Percentiles rank a stretch among this genome's conserved stretches.
phyloP scores from a whole-genome alignment of 495 filamentous ascomycete genomes.

The Massariosphaeria phaeospora region DNA sequence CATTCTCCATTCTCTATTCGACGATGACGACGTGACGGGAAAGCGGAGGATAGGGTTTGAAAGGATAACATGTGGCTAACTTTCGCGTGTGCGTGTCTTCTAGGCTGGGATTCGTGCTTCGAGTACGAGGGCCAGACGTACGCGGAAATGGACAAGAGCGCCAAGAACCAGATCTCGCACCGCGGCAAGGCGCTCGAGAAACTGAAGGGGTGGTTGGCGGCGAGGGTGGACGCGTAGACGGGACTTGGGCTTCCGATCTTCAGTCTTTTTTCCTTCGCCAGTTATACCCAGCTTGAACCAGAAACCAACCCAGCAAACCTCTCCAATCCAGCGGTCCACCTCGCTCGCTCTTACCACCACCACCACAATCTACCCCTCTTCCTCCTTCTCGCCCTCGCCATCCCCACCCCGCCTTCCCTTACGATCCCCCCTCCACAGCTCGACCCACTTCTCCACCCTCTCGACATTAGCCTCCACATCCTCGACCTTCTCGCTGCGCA shows the following conservation, averaged over 20 bases:
- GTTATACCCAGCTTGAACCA: slow-evolving; percentile 6
- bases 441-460: slow-evolving; percentile 75
- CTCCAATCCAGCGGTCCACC: neutral
- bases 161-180: slow-evolving; percentile 93
- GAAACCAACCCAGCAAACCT: neutral
- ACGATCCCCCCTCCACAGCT: slow-evolving; percentile 67
- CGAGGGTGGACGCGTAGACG: slow-evolving; percentile 13
- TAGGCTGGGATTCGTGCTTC: slow-evolving; percentile 92
- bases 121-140: slow-evolving; percentile 93
- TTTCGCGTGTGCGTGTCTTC: neutral
- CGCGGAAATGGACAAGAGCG: slow-evolving; percentile 89
- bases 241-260: neutral
- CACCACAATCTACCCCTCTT: neutral
- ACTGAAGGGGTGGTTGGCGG: slow-evolving; percentile 73
- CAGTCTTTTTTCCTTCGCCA: too few relatives aligned
- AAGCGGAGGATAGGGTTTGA: neutral
- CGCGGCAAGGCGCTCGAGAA: slow-evolving; percentile 79
- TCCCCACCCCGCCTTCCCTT: slow-evolving; percentile 52
- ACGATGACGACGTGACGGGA: too few relatives aligned
- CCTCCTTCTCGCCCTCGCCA: slow-evolving; percentile 1
- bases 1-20: too few relatives aligned
- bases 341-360: neutral
- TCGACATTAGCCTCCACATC: slow-evolving; percentile 86
- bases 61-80: slow-evolving; percentile 2
- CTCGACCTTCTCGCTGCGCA: slow-evolving; percentile 72